These are phyloP conservation scores for Paraurostyla sp. DNA, from an alignment of 73 alveolate species.

Conservation along the genomic window DNA sequence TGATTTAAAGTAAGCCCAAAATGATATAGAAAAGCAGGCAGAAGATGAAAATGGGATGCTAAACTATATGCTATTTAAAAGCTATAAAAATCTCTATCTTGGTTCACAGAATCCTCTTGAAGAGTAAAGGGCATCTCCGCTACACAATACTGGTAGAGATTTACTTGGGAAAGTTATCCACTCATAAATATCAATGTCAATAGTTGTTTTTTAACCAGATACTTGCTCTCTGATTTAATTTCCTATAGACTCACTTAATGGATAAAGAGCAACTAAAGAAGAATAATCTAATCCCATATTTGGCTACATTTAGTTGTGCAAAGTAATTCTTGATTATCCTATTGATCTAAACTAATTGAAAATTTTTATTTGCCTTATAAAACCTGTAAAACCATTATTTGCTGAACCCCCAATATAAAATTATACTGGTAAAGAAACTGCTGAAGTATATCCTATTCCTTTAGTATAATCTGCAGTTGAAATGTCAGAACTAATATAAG, in stretches of 20 bases:
- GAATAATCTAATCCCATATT: background rate
- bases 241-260: background rate
- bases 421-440: background rate
- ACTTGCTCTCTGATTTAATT: background rate
- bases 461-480: background rate
- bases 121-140: background rate
- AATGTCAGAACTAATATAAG: background rate
- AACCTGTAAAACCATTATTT: background rate
- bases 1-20: background rate
- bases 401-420: slow-evolving; percentile 20
- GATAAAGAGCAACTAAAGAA: background rate
- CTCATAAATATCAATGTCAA: background rate
- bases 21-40: background rate
- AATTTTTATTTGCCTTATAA: background rate
- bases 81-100: background rate
- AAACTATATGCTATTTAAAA: background rate
- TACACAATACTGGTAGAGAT: slow-evolving; percentile 8
- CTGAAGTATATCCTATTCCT: background rate
- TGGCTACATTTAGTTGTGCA: background rate
- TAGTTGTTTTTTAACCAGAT: background rate
- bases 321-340: background rate
- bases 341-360: background rate
- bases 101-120: background rate
- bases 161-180: background rate
- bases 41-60: background rate